Percentiles rank a stretch among this genome's conserved stretches.
These are phyloP conservation scores for Penicillium thymicola DNA, from an alignment of 2,329 filamentous ascomycete species.

Conservation along the genomic window DNA sequence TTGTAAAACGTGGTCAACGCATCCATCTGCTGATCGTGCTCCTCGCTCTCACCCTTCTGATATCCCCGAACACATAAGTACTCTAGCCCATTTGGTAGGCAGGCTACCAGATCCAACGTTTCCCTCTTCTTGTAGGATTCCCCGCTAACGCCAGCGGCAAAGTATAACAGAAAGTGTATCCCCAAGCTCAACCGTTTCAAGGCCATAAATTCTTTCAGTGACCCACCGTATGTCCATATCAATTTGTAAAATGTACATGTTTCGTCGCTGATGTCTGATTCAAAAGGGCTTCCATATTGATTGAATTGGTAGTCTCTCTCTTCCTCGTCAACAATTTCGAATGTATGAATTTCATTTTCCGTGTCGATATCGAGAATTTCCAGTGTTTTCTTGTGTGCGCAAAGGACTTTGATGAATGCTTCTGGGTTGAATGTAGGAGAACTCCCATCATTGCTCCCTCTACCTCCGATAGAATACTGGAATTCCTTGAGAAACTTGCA, in stretches of 20 bases:
- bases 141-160: conserved; percentile 5
- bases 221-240: conserved; percentile 10
- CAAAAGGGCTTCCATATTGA: neutral
- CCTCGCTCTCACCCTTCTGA: conserved; percentile 3
- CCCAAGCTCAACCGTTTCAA: conserved; percentile 19
- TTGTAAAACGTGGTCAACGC: conserved; percentile 2
- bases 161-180: conserved; percentile 16
- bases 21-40: conserved; percentile 11
- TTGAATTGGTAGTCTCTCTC: neutral
- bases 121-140: neutral
- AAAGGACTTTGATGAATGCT: conserved; percentile 17
- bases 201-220: conserved; percentile 17
- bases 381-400: conserved; percentile 16
- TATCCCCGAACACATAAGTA: conserved; percentile 20
- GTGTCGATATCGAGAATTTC: conserved; percentile 19
- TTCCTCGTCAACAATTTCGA: neutral
- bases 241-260: neutral
- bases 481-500: conserved; percentile 17
- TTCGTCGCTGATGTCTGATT: neutral
- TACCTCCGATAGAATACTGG: conserved; percentile 18
- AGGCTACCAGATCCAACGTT: neutral
- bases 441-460: neutral
- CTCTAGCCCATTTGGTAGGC: conserved; percentile 15
- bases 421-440: conserved; percentile 10
- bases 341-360: neutral